Evolutionary conservation across 2,329 filamentous ascomycete species (phyloP).

Genomic region (Monosporascus sp.): DNA sequence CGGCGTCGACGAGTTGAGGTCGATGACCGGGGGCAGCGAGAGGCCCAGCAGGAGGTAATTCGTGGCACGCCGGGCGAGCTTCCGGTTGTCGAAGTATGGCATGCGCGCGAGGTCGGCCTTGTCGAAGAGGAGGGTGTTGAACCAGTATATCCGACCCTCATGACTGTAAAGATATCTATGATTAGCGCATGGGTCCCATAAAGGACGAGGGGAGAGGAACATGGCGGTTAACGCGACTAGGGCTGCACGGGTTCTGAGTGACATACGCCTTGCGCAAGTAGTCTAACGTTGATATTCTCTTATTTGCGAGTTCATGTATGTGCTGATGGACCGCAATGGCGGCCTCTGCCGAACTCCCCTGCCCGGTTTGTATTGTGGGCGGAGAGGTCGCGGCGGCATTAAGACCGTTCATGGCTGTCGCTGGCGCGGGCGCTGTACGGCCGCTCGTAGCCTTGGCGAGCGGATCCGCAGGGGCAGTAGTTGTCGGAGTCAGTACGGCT

Average conservation of each 20-base stretch:
- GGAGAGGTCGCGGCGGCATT: slow-evolving; percentile 19
- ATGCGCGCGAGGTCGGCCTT: slow-evolving; percentile 73
- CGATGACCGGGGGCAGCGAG: slow-evolving; percentile 82
- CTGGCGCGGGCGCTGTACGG: slow-evolving; percentile 32
- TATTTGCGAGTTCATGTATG: slow-evolving; percentile 80
- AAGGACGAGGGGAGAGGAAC: no score
- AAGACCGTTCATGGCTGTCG: slow-evolving; percentile 17
- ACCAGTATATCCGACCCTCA: slow-evolving; percentile 94
- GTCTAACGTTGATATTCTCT: slow-evolving; percentile 89
- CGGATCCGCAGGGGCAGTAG: slow-evolving; percentile 26
- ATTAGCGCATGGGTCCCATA: no score
- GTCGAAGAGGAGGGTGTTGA: slow-evolving; percentile 92
- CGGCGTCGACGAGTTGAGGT: slow-evolving; percentile 74
- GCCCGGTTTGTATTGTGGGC: slow-evolving; percentile 16
- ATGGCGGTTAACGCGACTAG: no score
- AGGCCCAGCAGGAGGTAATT: slow-evolving; percentile 91
- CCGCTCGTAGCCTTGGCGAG: slow-evolving; percentile 37
- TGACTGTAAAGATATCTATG: slow-evolving; percentile 51
- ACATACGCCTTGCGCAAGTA: slow-evolving; percentile 88
- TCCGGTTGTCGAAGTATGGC: slow-evolving; percentile 78
- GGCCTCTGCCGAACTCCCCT: slow-evolving; percentile 38
- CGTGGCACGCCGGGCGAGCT: slow-evolving; percentile 82
- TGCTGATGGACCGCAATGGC: slow-evolving; percentile 46
- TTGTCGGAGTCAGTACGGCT: slow-evolving; percentile 23
- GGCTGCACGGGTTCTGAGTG: background rate